phyloP scores from a whole-genome alignment of 2,329 filamentous ascomycete genomes.

The Ceratocystiopsis minuta region DNA sequence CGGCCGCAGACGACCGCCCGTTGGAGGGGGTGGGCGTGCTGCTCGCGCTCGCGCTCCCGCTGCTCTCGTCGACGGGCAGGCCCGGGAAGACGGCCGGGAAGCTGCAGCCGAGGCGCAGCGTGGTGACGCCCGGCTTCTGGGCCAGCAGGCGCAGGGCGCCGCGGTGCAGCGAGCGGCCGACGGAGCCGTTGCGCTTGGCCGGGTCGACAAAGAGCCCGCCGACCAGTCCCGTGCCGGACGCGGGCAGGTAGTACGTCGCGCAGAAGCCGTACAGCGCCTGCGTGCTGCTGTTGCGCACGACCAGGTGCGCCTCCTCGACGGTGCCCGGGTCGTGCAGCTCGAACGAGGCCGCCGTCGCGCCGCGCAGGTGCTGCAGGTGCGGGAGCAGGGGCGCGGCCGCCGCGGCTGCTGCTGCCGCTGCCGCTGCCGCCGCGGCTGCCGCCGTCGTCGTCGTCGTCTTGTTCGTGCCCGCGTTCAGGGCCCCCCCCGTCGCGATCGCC shows the following conservation, averaged over 20 bases:
- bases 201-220: constrained; percentile 85
- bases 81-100: constrained; percentile 78
- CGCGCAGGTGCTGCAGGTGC: constrained; percentile 49
- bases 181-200: constrained; percentile 66
- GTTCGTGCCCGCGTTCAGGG: too few relatives aligned
- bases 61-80: constrained; percentile 44
- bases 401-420: too few relatives aligned
- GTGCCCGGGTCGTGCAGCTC: constrained; percentile 45
- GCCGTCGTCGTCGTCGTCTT: too few relatives aligned
- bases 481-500: constrained; percentile 23
- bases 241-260: constrained; percentile 63
- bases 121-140: constrained; percentile 54
- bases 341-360: constrained; percentile 57
- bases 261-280: constrained; percentile 83
- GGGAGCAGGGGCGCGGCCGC: constrained; percentile 49
- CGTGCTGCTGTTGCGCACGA: constrained; percentile 86
- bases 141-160: constrained; percentile 58
- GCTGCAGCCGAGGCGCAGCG: constrained; percentile 63
- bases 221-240: constrained; percentile 55
- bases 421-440: too few relatives aligned
- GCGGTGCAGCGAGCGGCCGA: constrained; percentile 77
- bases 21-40: constrained; percentile 4
- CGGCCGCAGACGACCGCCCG: background rate
- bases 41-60: constrained; percentile 2
- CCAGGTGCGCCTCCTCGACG: constrained; percentile 70